Percentiles rank a stretch among this genome's conserved stretches.
Conservation (phyloP, 257 asterid species). For the Ajuga chamaepitys region DNA sequence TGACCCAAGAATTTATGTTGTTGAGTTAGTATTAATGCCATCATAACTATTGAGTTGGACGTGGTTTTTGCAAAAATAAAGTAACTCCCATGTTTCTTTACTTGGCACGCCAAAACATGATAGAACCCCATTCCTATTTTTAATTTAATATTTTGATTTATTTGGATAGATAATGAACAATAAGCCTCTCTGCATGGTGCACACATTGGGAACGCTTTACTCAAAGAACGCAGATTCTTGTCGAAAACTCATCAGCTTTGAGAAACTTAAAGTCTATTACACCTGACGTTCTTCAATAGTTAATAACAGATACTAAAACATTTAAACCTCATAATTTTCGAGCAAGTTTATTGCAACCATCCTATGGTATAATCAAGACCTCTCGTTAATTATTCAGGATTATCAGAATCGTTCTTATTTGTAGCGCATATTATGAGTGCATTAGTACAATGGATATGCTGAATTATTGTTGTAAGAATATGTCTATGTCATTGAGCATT, state of each 20-base stretch:
- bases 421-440: constrained; percentile 55
- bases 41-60: constrained; percentile 63
- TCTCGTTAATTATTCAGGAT: constrained; percentile 51
- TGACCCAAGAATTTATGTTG: no score
- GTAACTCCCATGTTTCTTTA: constrained; percentile 79
- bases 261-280: constrained; percentile 37
- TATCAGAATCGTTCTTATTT: constrained; percentile 52
- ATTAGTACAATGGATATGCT: constrained; percentile 66
- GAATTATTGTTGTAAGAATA: constrained; percentile 61
- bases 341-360: constrained; percentile 33
- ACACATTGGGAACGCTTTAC: constrained; percentile 60
- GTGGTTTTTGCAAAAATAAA: constrained; percentile 63
- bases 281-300: constrained; percentile 43
- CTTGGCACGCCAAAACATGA: constrained; percentile 96
- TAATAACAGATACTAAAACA: constrained; percentile 35
- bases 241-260: constrained; percentile 56
- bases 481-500: not conserved
- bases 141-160: not conserved
- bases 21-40: constrained; percentile 41
- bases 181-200: constrained; percentile 35
- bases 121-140: constrained; percentile 30
- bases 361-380: constrained; percentile 40
- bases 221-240: constrained; percentile 55
- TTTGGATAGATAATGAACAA: not conserved
- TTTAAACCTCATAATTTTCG: constrained; percentile 20